phyloP scores from a whole-genome alignment of 73 alveolate species.

The Paramecium bursaria region DNA sequence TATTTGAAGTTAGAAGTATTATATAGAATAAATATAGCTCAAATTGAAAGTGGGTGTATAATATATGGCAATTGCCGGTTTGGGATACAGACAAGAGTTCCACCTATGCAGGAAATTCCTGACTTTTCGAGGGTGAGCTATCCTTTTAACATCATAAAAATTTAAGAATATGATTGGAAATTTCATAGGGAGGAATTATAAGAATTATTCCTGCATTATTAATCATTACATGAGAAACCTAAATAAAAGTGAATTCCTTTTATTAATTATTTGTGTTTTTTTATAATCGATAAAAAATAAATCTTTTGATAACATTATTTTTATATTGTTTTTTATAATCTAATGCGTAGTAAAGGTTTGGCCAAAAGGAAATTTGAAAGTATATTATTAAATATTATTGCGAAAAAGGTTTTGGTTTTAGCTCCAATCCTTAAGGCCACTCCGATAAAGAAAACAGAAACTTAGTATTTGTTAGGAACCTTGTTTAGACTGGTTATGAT shows the following conservation, averaged over 20 bases:
- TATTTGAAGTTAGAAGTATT: constrained; percentile 12
- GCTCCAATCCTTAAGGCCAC: constrained; percentile 52
- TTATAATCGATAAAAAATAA: too few species aligned
- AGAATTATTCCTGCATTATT: too few species aligned
- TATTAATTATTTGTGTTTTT: too few species aligned
- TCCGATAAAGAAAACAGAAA: constrained; percentile 14
- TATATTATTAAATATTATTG: background rate
- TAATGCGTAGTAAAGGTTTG: background rate
- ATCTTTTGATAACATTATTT: too few species aligned
- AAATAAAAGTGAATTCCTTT: too few species aligned
- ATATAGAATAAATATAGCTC: background rate
- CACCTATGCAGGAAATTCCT: background rate
- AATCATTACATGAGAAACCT: too few species aligned
- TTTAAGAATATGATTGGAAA: background rate
- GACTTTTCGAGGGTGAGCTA: constrained; percentile 6
- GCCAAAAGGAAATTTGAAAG: constrained; percentile 64
- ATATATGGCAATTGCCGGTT: constrained; percentile 28
- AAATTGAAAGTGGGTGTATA: constrained; percentile 35
- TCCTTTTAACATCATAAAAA: constrained; percentile 8
- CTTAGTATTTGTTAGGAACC: constrained; percentile 14
- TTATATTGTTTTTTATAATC: too few species aligned
- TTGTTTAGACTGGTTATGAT: constrained; percentile 36
- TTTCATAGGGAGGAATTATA: constrained; percentile 34
- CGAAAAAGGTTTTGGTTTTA: constrained; percentile 34
- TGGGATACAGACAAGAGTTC: constrained; percentile 13